Base-by-base conservation (phyloP, 164 flowering plant species). In the Euptelea pleiosperma region DNA sequence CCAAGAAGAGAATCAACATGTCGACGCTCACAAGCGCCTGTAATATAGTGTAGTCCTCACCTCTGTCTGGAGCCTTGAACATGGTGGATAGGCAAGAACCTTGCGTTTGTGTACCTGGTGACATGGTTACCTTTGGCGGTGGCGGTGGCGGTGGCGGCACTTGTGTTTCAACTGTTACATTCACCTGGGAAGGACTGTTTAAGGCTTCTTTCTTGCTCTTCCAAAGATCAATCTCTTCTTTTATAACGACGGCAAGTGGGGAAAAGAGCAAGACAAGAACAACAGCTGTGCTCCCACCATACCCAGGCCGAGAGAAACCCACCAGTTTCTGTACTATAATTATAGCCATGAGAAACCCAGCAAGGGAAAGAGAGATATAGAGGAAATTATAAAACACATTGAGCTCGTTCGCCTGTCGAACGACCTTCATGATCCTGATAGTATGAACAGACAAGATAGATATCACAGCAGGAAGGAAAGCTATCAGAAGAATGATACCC, bases 401-500 rank as follows among this genome's bases (percentile, higher is more conserved):
- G 4, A 55, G 41, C 70, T 80, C 86, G 18, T 77, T 67, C 0
- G 51, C 42, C 10, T 65, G 72, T 46, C 75, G 48, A 6, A 45
- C 62, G 8, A 36, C 63, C 39, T 62, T 67, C 51, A 74, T 58
- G 0, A 26, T 29, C 28, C 86, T 45, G 19, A 82, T 80, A 0
- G 79, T 75, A 66, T 64, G 74, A 16, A 80, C 72, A 35, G 79
- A 85, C 3, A 79, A 28, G 0, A 82, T 63, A 0, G 80, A 80
- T 0, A 82, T 16, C 2, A 72, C 77, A 1, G 86, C 80, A 0
- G 91, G 91, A 0, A 82, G 76, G 81, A 84, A 80, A 0, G 61
- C 87, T 12, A 82, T 75, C 8, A 82, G 73, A 3, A 85, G 73
- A n/a, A 85, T 82, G 0, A 82, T 62, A 3, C 78, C 60, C 16